These are phyloP conservation scores for Xylariaceae sp. DNA, from an alignment of 2,329 filamentous ascomycete species.

Conservation along the genomic window DNA sequence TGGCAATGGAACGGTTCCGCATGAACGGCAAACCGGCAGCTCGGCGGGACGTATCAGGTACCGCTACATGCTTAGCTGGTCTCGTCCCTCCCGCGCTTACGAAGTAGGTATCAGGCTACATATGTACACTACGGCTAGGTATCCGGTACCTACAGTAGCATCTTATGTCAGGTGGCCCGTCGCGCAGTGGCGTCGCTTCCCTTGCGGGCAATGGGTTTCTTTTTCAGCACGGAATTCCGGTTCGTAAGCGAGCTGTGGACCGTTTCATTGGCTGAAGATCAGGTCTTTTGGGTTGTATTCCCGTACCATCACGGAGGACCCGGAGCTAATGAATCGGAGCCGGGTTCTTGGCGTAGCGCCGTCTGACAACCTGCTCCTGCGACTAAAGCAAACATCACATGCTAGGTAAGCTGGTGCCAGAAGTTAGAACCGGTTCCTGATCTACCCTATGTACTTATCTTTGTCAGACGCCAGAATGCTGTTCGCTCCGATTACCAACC, in stretches of 20 bases:
- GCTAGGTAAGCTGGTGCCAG: background rate
- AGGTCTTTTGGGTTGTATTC: too few species aligned
- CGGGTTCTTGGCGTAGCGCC: background rate
- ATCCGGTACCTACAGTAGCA: background rate
- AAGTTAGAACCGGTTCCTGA: too few species aligned
- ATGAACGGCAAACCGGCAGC: background rate
- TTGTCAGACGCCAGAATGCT: too few species aligned
- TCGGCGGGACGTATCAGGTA: background rate
- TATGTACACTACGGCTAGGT: background rate
- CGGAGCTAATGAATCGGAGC: background rate
- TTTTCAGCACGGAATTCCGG: too few species aligned
- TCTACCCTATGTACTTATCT: too few species aligned
- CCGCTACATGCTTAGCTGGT: background rate
- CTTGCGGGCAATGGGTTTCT: background rate
- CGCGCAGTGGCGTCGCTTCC: background rate
- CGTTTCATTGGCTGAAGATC: too few species aligned
- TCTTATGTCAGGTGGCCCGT: background rate
- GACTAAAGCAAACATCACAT: background rate
- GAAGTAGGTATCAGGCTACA: background rate
- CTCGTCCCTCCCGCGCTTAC: background rate
- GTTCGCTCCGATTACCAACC: too few species aligned
- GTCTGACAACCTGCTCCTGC: background rate
- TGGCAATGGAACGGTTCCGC: conserved; percentile 7
- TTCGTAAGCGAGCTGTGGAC: too few species aligned
- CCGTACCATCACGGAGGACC: background rate